Evolutionary conservation across 1,139 yeast genomes (phyloP).

Genomic region (Suzukiozyma palmioleophila): DNA sequence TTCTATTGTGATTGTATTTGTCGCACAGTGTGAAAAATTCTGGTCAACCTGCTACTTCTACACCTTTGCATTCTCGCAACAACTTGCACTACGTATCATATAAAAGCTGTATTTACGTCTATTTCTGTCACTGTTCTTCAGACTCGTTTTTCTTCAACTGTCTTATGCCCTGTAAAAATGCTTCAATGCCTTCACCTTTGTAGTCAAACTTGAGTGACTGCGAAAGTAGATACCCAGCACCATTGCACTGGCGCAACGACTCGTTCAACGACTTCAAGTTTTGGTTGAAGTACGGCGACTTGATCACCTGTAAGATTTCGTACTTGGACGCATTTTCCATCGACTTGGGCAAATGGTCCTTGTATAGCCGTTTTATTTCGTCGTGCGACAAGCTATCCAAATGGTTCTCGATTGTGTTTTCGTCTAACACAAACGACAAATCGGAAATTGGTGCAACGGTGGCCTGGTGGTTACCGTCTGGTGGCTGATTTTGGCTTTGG

Average conservation of each 20-base stretch:
- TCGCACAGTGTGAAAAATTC: too few species aligned
- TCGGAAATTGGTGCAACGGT: slow-evolving; percentile 12
- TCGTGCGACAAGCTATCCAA: slow-evolving; percentile 33
- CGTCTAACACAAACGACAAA: slow-evolving; percentile 39
- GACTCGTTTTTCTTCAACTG: slow-evolving; percentile 21
- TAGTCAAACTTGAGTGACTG: slow-evolving; percentile 49
- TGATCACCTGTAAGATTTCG: slow-evolving; percentile 42
- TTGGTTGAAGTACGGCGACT: slow-evolving; percentile 52
- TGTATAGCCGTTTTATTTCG: slow-evolving; percentile 33
- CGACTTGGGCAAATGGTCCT: slow-evolving; percentile 41
- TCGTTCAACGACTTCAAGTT: slow-evolving; percentile 41
- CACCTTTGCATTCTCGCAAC: too few species aligned
- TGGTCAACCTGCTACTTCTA: too few species aligned
- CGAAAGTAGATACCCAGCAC: slow-evolving; percentile 52
- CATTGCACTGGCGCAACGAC: slow-evolving; percentile 36
- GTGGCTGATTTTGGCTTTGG: too few species aligned
- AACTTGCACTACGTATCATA: too few species aligned
- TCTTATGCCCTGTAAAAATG: slow-evolving; percentile 49
- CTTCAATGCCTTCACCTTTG: slow-evolving; percentile 56
- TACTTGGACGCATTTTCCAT: slow-evolving; percentile 33
- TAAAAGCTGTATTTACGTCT: too few species aligned
- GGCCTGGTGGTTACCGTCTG: slow-evolving; percentile 6
- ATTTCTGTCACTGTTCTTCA: neutral
- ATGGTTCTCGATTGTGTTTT: slow-evolving; percentile 33
- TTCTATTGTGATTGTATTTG: too few species aligned